These are phyloP conservation scores for Moesziomyces aphidis DNA, from an alignment of 1,284 basidiomycete species.

Conservation along the genomic window DNA sequence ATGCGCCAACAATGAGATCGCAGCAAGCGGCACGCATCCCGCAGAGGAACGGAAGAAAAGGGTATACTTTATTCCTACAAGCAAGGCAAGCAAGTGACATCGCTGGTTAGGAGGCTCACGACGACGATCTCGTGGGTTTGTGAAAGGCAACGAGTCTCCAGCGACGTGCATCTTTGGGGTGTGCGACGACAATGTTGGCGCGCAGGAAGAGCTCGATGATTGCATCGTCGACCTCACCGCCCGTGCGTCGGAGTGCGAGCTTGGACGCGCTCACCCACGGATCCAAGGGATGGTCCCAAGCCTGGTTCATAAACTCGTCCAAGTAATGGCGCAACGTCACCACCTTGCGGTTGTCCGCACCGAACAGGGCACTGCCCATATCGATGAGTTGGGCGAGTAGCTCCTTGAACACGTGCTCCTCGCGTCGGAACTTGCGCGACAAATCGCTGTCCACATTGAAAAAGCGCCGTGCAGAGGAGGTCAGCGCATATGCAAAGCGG, in stretches of 20 bases:
- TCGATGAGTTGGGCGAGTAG: slow-evolving; percentile 36
- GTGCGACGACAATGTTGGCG: slow-evolving; percentile 34
- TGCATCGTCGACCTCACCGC: slow-evolving; percentile 41
- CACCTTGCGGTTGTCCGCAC: slow-evolving; percentile 20
- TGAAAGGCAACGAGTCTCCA: slow-evolving; percentile 43
- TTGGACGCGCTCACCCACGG: slow-evolving; percentile 34
- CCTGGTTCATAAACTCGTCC: slow-evolving; percentile 47
- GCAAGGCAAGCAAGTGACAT: not conserved
- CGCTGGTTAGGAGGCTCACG: no score
- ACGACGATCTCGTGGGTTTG: slow-evolving; percentile 17
- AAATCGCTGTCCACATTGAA: slow-evolving; percentile 16
- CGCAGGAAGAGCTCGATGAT: slow-evolving; percentile 47
- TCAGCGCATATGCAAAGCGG: not conserved
- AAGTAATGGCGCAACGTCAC: slow-evolving; percentile 33
- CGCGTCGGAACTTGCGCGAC: slow-evolving; percentile 16
- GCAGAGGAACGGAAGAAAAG: not conserved
- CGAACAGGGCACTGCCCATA: slow-evolving; percentile 26
- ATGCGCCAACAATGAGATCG: no score
- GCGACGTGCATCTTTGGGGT: slow-evolving; percentile 35
- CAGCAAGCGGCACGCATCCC: not conserved
- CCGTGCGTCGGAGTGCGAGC: slow-evolving; percentile 22
- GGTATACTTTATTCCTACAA: slow-evolving; percentile 4
- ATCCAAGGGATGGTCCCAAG: slow-evolving; percentile 43
- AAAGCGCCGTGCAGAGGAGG: not conserved
- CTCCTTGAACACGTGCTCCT: slow-evolving; percentile 25